Evolutionary conservation across 2,329 filamentous ascomycete species (phyloP).

Genomic region (Hymenoscyphus occultus): DNA sequence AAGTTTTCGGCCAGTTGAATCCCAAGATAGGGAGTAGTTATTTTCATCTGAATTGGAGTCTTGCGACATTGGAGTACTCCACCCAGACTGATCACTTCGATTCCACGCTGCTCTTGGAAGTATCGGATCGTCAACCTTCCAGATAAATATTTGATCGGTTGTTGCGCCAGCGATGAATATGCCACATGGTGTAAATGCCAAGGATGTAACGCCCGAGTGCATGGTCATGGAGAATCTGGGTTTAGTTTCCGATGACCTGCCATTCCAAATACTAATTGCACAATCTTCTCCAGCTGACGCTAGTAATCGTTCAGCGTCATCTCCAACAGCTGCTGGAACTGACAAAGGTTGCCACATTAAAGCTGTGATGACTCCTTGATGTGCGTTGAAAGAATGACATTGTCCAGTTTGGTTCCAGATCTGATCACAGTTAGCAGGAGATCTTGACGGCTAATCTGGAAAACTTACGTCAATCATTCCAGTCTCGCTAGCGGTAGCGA

Average conservation of each 20-base stretch:
- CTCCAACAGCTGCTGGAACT: slow-evolving; percentile 41
- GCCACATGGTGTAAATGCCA: slow-evolving; percentile 62
- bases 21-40: slow-evolving; percentile 61
- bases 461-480: slow-evolving; percentile 57
- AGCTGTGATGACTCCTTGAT: slow-evolving; percentile 56
- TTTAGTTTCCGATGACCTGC: slow-evolving; percentile 51
- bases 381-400: slow-evolving; percentile 55
- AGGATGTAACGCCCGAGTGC: slow-evolving; percentile 53
- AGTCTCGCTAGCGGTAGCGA: slow-evolving; percentile 58
- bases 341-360: slow-evolving; percentile 60
- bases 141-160: slow-evolving; percentile 57
- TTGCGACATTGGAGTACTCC: slow-evolving; percentile 55
- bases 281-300: slow-evolving; percentile 63
- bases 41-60: slow-evolving; percentile 53
- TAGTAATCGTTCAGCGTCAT: slow-evolving; percentile 44
- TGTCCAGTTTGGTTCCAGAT: slow-evolving; percentile 46
- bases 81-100: slow-evolving; percentile 52
- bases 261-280: slow-evolving; percentile 62
- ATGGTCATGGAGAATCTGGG: slow-evolving; percentile 60
- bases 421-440: slow-evolving; percentile 42
- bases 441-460: background rate
- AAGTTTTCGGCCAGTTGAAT: slow-evolving; percentile 58
- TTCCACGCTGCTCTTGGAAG: slow-evolving; percentile 61
- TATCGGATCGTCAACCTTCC: slow-evolving; percentile 59
- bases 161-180: slow-evolving; percentile 62